phyloP scores from a whole-genome alignment of 2,329 filamentous ascomycete species.

The Alternaria sp. region DNA sequence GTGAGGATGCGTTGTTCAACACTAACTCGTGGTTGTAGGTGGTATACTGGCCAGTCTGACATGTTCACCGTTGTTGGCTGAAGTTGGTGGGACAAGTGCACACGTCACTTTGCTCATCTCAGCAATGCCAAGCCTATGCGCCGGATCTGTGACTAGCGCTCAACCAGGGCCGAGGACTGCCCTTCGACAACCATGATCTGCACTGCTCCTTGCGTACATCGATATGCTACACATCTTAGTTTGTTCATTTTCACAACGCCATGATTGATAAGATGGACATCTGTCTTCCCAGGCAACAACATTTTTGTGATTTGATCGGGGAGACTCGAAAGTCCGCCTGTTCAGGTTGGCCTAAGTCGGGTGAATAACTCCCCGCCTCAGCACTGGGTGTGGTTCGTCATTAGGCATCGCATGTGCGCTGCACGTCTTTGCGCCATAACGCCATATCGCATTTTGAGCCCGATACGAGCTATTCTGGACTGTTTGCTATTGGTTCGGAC shows the following conservation, averaged over 20 bases:
- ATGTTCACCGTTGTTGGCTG: not conserved
- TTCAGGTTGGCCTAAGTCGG: not conserved
- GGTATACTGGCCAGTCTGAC: not conserved
- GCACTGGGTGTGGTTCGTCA: not conserved
- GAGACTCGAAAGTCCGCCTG: constrained; percentile 1
- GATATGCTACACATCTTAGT: not conserved
- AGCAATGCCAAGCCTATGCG: constrained; percentile 1
- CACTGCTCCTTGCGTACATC: not conserved
- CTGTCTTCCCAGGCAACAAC: not conserved
- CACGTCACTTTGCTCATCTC: not conserved
- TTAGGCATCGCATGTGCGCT: not conserved
- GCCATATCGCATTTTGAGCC: not conserved
- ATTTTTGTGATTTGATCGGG: not conserved
- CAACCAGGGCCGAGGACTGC: not conserved
- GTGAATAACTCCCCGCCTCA: constrained; percentile 9
- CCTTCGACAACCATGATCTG: not conserved
- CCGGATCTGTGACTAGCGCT: constrained; percentile 1
- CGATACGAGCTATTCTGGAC: not conserved
- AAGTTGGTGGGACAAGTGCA: not conserved
- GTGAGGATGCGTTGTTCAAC: not conserved
- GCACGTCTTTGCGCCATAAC: not conserved
- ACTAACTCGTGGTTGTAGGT: not conserved
- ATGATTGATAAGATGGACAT: not conserved
- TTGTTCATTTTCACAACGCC: not conserved
- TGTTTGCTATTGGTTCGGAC: not conserved